Conservation (phyloP, 805 yeast genomes). For the Lipomyces sp. region DNA sequence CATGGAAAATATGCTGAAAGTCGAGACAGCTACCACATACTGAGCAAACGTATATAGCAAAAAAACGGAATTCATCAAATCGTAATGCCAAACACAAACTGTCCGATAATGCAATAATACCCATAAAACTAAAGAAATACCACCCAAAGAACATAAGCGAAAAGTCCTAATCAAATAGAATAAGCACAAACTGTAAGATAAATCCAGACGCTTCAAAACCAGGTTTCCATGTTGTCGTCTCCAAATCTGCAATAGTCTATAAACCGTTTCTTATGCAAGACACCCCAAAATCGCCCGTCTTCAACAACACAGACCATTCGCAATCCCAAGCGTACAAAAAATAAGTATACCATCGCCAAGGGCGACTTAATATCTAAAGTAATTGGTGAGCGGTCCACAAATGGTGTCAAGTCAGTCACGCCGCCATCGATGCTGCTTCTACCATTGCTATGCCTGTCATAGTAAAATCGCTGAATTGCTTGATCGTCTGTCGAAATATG, state of each 20-base stretch:
- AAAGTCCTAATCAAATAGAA: too few relatives aligned
- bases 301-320: constrained; percentile 48
- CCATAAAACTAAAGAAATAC: too few relatives aligned
- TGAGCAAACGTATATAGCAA: too few relatives aligned
- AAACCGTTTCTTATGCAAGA: constrained; percentile 52
- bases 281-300: constrained; percentile 50
- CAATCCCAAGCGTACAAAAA: constrained; percentile 53
- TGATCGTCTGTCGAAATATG: constrained; percentile 29
- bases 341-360: constrained; percentile 48
- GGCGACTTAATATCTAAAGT: constrained; percentile 49
- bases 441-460: constrained; percentile 6
- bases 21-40: too few relatives aligned
- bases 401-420: constrained; percentile 43
- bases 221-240: too few relatives aligned
- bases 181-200: too few relatives aligned
- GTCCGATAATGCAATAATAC: too few relatives aligned
- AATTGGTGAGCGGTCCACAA: constrained; percentile 48
- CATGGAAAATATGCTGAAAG: too few relatives aligned
- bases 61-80: too few relatives aligned
- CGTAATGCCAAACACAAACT: too few relatives aligned
- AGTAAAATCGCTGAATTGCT: constrained; percentile 28
- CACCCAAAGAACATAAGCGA: too few relatives aligned
- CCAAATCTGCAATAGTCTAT: constrained; percentile 44
- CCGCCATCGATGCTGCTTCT: constrained; percentile 15
- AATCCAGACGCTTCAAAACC: too few relatives aligned